Percentiles rank a stretch among this genome's conserved stretches.
Evolutionary conservation across 441 rosid species (phyloP).

Genomic region (Biscutella laevigata): DNA sequence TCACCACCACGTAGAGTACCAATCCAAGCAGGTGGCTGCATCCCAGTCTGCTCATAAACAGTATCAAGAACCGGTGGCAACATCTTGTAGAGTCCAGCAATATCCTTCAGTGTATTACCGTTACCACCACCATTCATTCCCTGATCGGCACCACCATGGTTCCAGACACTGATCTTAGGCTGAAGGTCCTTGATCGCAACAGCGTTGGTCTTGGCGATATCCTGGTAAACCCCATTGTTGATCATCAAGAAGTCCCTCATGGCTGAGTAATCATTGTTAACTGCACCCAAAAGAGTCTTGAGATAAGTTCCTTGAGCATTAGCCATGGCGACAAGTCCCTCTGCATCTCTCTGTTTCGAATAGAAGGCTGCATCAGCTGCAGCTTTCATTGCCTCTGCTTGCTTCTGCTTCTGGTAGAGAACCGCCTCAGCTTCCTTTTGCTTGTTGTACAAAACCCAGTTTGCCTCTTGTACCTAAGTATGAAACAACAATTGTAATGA

Average conservation of each 20-base stretch:
- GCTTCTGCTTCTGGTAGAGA: conserved; percentile 43
- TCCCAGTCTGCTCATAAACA: conserved; percentile 63
- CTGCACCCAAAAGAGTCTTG: conserved; percentile 35
- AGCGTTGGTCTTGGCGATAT: conserved; percentile 50
- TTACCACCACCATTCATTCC: conserved; percentile 11
- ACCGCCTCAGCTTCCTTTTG: conserved; percentile 57
- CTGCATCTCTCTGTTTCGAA: conserved; percentile 53
- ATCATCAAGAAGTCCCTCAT: conserved; percentile 56
- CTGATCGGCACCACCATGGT: conserved; percentile 23
- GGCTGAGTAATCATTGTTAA: conserved; percentile 48
- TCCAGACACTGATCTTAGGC: conserved; percentile 68
- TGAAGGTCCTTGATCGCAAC: conserved; percentile 46
- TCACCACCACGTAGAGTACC: conserved; percentile 30
- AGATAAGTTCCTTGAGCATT: conserved; percentile 52
- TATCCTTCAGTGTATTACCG: conserved; percentile 33
- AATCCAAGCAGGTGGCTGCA: conserved; percentile 57
- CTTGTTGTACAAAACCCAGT: conserved; percentile 56
- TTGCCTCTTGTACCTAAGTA: conserved; percentile 63
- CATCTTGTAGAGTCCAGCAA: conserved; percentile 50
- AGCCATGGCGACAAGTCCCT: conserved; percentile 42
- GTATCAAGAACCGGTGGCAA: conserved; percentile 61
- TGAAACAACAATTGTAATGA: background rate
- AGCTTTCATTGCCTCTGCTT: conserved; percentile 48
- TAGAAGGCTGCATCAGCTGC: conserved; percentile 45
- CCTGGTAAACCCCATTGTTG: conserved; percentile 39